Evolutionary conservation across 139 green algal species (phyloP), one percentile per base, ranked within the genome.

Genomic region (Asterochloris sp.): DNA sequence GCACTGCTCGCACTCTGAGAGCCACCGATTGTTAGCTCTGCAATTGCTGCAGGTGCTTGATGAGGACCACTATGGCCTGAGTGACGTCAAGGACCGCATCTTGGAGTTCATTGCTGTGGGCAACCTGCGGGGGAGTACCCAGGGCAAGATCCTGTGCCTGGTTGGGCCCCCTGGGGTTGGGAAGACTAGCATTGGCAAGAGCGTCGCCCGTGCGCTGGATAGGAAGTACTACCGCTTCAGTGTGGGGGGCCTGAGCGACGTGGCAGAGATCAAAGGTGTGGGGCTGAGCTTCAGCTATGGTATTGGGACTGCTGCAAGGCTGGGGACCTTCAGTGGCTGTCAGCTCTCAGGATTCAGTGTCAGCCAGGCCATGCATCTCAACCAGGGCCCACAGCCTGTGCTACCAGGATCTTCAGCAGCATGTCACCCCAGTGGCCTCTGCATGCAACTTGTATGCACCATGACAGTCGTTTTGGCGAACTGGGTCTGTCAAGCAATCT

Each of bases 51-150:
- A 93, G 86, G 90, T 97, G 10, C 90, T 99, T 27, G 97, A 99
- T 79, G 94, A 94, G 80, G 97, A 99, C 79, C 97, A 99, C 87
- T 98, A 97, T 86, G 96, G 96, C 19, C 85, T 99, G 77, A 85
- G 93, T 23, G 96, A 99, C 78, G 96, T 99, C 19, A 99, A 99
- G 90, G 94, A 97, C 74, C 90, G 96, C 83, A 98, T 99, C 67
- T 88, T 99, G 69, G 96, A 99, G 90, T 99, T 99, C 89, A 99
- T 99, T 28, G 96, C 96, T 17, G 96, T 99, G 12, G 91, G 89
- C 17, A 85, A 88, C 76, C 91, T 99, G 83, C 83, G 92, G 1
- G 93, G 94, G 27, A 88, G 73, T 68, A 94, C 92, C 12, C 90
- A 97, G 87, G 97, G 97, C 82, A 99, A 99, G 89, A 98, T 99